Conservation (phyloP, 169 alveolate species). For the Theileria luwenshuni region DNA sequence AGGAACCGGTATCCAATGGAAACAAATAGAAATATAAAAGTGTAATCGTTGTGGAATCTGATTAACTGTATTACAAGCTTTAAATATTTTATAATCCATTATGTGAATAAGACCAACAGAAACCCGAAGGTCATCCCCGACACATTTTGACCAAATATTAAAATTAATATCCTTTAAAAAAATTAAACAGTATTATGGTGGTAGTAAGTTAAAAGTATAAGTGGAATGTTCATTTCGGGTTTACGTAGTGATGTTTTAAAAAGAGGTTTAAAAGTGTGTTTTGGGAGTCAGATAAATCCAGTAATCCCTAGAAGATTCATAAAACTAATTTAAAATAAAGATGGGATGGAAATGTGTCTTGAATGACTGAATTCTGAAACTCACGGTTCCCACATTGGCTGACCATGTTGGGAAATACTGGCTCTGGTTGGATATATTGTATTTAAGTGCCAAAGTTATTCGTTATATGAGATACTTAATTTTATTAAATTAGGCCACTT, state of each 20-base stretch:
- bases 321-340: not conserved
- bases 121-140: not conserved
- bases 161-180: constrained; percentile 8
- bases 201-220: not conserved
- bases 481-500: not conserved
- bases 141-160: constrained; percentile 10
- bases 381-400: constrained; percentile 11
- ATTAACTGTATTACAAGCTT: not conserved
- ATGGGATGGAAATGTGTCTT: not conserved
- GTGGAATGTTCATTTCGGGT: not conserved
- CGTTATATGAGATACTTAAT: not conserved
- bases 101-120: not conserved
- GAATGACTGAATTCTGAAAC: not conserved
- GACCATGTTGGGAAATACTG: constrained; percentile 17
- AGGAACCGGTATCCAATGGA: not conserved
- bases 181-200: not conserved
- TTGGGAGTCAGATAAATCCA: too few relatives aligned
- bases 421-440: not conserved
- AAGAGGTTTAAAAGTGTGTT: not conserved
- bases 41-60: constrained; percentile 4
- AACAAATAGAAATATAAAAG: not conserved
- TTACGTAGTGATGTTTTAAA: not conserved
- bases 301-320: constrained; percentile 10
- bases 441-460: constrained; percentile 7
- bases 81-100: not conserved